Base-by-base conservation (phyloP, 768 basidiomycete genomes). In the Tephrocybe rancida region DNA sequence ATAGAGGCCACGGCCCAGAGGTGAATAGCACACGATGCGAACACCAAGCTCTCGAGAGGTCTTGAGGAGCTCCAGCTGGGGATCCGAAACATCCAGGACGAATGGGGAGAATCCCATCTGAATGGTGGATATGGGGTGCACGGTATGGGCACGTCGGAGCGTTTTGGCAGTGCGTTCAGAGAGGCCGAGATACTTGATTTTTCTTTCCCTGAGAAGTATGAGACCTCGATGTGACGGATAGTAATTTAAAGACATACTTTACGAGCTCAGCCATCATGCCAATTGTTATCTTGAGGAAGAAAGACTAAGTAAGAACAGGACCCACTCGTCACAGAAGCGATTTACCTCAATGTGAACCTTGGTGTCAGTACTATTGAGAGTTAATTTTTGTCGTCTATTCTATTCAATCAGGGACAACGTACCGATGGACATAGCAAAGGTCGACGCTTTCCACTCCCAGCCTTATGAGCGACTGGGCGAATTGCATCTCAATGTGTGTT, bases 141-240 rank as follows among this genome's bases (percentile, higher is more conserved):
- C 70, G 5, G 74, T 73, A 52, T 75, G 68, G 8, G 80, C 81
- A 5, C 82, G 76, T 26, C 79, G 73, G 32, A 83, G 66, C n/a
- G 75, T 73, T 3, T 61, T 3, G 73, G 48, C 73, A 9, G 74
- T 75, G 55, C 72, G 73, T 58, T 83, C 81, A 6, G 78, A 82
- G 14, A 83, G 67, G n/a, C 81, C 79, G 26, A 83, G 64, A 55
- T 82, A 75, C 54, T 75, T 77, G 44, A 80, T 71, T 55, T 77
- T 75, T 8, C 75, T 69, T 57, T 71, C 47, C 64, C 75, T 67
- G 22, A 58, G 26, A 64, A 27, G 19, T 21, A 19, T 34, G 3
- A 27, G 43, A 42, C 22, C 19, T 6, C 13, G 37, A 21, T 11
- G 2, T 5, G 39, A 29, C 59, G 13, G 61, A 13, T 64, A 1